Base-by-base conservation (phyloP, 2,329 filamentous ascomycete genomes). In the Epichloe hybrida region DNA sequence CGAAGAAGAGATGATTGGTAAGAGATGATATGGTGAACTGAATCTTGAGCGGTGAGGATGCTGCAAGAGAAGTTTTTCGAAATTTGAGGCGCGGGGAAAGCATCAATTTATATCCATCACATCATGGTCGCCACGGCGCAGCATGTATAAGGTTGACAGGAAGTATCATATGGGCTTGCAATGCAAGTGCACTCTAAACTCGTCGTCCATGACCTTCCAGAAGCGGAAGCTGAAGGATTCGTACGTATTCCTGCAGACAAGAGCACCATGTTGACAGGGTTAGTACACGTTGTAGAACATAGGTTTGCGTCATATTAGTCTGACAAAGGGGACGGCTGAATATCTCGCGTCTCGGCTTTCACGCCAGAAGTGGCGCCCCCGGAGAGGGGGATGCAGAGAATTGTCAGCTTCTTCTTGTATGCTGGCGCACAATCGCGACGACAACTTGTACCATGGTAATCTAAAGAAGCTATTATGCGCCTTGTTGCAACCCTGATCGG, bases 141-240 rank as follows among this genome's bases (percentile, higher is more conserved):
- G 35, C 36, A 17, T 21, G n/a, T 27, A 42, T 38, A 23, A 31
- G 12, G 21, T 46, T 21, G 36, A 42, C 27, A 12, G 17, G 12
- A 42, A 49, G 12, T 7, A 21, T n/a, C 2, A n/a, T 36, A n/a
- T 41, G n/a, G 5, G 17, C 13, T 41, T n/a, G n/a, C 8, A 48
- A 7, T 13, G 38, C n/a, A 20, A 41, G 13, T 27, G 11, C 12
- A n/a, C 38, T 27, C 17, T 21, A n/a, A 31, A 31, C 44, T 37
- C 17, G 43, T 21, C 31, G 39, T 35, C 21, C 50, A 40, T 48
- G 37, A 54, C 54, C 54, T 56, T 54, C 53, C 54, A 49, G 40
- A 56, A 52, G 49, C 34, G 52, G 54, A 50, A 55, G 54, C 52
- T 54, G 38, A 46, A 27, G 13, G 21, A 36, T 49, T 38, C 23